Percentiles rank a stretch among this genome's conserved stretches.
These are phyloP conservation scores for Ogataea glucozyma DNA, from an alignment of 805 yeast species.

Conservation along the genomic window DNA sequence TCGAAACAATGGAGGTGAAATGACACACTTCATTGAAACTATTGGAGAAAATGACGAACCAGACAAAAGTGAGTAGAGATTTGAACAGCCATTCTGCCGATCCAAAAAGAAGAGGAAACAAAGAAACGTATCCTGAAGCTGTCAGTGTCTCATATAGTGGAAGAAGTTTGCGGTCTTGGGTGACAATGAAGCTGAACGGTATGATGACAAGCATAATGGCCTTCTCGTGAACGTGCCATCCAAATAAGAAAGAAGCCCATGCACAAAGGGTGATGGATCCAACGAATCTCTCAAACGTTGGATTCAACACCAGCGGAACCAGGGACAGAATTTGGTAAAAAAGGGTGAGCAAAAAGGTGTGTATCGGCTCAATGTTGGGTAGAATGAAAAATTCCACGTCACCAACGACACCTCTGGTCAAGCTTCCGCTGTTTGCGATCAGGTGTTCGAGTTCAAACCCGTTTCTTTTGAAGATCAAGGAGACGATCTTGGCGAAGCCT, in stretches of 20 bases:
- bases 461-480: constrained; percentile 19
- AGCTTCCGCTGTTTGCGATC: constrained; percentile 18
- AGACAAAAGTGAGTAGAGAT: constrained; percentile 71
- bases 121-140: constrained; percentile 79
- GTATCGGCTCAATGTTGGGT: constrained; percentile 75
- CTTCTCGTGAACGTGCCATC: constrained; percentile 99
- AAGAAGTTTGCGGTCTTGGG: constrained; percentile 68
- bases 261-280: constrained; percentile 90
- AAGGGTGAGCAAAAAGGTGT: constrained; percentile 78
- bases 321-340: constrained; percentile 81
- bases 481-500: constrained; percentile 45
- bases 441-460: constrained; percentile 20
- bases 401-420: constrained; percentile 87
- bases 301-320: constrained; percentile 67
- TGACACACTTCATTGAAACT: constrained; percentile 70
- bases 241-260: constrained; percentile 86
- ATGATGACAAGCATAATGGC: constrained; percentile 87
- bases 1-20: constrained; percentile 39
- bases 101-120: constrained; percentile 84
- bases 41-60: constrained; percentile 78
- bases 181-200: constrained; percentile 79
- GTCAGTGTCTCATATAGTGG: constrained; percentile 70
- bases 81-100: constrained; percentile 80
- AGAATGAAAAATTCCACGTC: constrained; percentile 80
- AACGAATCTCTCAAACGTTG: constrained; percentile 74